These are phyloP conservation scores for Trichoderma atroviride DNA, from an alignment of 2,329 filamentous ascomycete genomes.

Conservation along the genomic window DNA sequence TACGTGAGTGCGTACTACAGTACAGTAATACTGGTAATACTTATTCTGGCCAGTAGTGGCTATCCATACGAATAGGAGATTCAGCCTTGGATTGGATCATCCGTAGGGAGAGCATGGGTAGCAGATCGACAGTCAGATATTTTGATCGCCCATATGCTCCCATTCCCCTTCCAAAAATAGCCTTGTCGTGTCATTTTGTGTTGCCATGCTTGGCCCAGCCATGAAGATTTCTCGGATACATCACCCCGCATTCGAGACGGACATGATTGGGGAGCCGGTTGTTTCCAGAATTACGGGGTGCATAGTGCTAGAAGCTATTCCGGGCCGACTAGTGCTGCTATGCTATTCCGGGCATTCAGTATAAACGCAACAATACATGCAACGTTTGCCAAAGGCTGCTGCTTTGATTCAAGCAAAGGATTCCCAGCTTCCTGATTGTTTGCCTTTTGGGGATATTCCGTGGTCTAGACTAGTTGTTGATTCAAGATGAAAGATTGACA, in stretches of 20 bases:
- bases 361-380: neutral
- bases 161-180: neutral
- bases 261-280: neutral
- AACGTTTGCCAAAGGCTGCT: neutral
- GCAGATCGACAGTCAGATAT: conserved; percentile 16
- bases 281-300: neutral
- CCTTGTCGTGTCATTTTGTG: neutral
- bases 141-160: neutral
- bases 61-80: neutral
- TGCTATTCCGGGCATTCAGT: neutral
- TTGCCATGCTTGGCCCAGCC: neutral
- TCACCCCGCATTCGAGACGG: conserved; percentile 4
- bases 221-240: neutral
- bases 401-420: neutral
- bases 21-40: neutral
- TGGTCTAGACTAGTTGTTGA: neutral
- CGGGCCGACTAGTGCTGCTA: conserved; percentile 14
- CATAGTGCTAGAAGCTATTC: neutral
- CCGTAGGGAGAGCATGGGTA: neutral
- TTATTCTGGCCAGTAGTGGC: neutral
- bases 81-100: neutral
- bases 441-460: neutral
- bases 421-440: neutral
- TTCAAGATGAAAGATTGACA: neutral
- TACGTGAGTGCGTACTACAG: neutral